Evolutionary conservation across 192 early-diverging fungal species (phyloP).

Genomic region (Helicostylum pulchrum): DNA sequence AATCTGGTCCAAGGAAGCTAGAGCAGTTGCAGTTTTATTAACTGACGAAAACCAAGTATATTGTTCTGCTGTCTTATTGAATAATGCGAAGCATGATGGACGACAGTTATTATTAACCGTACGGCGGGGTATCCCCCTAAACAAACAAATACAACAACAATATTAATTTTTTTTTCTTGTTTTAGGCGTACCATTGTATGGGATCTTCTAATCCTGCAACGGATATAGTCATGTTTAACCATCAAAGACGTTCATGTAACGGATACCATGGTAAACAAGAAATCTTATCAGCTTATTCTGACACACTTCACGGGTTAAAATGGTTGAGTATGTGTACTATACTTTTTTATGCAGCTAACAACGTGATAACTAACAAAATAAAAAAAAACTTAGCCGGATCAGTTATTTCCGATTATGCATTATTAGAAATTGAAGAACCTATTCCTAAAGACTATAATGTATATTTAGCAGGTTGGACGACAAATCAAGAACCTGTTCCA

Average conservation of each 20-base stretch:
- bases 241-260: constrained; percentile 36
- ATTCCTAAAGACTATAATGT: constrained; percentile 44
- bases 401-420: constrained; percentile 32
- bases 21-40: constrained; percentile 41
- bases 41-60: constrained; percentile 48
- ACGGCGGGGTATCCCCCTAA: background rate
- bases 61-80: constrained; percentile 43
- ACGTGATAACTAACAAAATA: background rate
- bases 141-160: background rate
- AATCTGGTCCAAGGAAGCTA: constrained; percentile 33
- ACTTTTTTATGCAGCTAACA: background rate
- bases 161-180: background rate
- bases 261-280: constrained; percentile 4
- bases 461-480: constrained; percentile 44
- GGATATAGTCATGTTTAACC: constrained; percentile 49
- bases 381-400: constrained; percentile 11
- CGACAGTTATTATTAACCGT: constrained; percentile 47
- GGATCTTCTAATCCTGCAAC: constrained; percentile 32
- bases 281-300: constrained; percentile 19
- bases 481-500: constrained; percentile 3
- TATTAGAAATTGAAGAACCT: constrained; percentile 41
- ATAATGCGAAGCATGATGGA: constrained; percentile 42
- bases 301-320: constrained; percentile 41
- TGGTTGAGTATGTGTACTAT: constrained; percentile 20
- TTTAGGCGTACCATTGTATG: constrained; percentile 44